These are phyloP conservation scores for Evernia prunastri DNA, from an alignment of 495 filamentous ascomycete genomes.

Conservation along the genomic window DNA sequence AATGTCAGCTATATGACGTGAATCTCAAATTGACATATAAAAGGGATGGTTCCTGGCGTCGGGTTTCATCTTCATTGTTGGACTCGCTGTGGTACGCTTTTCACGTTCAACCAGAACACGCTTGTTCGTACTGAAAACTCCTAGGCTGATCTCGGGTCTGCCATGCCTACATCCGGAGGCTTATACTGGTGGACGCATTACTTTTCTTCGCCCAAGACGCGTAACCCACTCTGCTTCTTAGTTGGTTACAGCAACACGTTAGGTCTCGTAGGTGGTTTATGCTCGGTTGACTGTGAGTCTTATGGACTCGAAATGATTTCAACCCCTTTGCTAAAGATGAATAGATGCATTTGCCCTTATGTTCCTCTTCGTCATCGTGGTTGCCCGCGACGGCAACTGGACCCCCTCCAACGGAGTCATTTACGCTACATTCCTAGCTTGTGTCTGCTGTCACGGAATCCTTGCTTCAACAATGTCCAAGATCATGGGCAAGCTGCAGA, in stretches of 20 bases:
- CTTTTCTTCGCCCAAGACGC: constrained; percentile 52
- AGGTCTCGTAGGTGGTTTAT: constrained; percentile 57
- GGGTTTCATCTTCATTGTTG: constrained; percentile 58
- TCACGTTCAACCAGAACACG: background rate
- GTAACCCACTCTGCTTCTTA: constrained; percentile 60
- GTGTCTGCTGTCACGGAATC: constrained; percentile 52
- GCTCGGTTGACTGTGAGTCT: constrained; percentile 50
- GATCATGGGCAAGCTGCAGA: constrained; percentile 64
- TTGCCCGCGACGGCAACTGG: constrained; percentile 59
- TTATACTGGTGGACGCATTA: constrained; percentile 69
- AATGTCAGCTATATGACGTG: background rate
- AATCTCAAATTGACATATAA: background rate
- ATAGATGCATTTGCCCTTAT: constrained; percentile 47
- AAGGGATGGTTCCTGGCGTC: constrained; percentile 58
- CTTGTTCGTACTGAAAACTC: background rate
- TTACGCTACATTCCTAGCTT: constrained; percentile 57
- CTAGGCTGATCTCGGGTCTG: constrained; percentile 57
- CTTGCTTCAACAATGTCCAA: constrained; percentile 48
- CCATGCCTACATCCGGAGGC: constrained; percentile 65
- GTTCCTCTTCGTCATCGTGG: constrained; percentile 51
- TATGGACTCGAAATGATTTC: background rate
- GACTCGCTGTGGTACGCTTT: constrained; percentile 52
- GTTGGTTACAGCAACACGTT: constrained; percentile 69
- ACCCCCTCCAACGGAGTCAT: constrained; percentile 51
- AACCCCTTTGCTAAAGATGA: background rate